These are phyloP conservation scores for Suillus sp. DNA, from an alignment of 768 basidiomycete species.

Conservation along the genomic window DNA sequence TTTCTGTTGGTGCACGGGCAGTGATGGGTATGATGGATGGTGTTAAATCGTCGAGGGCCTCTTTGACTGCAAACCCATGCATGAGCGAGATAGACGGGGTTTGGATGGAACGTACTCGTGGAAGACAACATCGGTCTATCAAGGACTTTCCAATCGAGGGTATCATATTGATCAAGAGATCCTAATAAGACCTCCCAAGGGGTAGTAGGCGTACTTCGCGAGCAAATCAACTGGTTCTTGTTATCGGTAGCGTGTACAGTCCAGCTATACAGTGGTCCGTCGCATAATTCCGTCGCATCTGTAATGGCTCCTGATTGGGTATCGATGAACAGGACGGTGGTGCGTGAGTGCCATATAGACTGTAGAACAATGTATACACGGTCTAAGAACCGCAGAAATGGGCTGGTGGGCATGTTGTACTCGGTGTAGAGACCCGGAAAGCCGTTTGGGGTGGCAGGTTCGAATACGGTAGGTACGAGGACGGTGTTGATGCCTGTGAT, in stretches of 20 bases:
- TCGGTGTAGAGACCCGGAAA: conserved; percentile 70
- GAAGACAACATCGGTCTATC: conserved; percentile 44
- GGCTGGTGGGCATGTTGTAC: conserved; percentile 43
- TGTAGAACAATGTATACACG: conserved; percentile 41
- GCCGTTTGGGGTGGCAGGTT: conserved; percentile 28
- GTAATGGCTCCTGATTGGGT: conserved; percentile 41
- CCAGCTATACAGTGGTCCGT: conserved; percentile 47
- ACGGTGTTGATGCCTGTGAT: conserved; percentile 17
- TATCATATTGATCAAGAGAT: conserved; percentile 30
- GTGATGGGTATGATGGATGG: conserved; percentile 53
- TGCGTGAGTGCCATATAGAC: conserved; percentile 58
- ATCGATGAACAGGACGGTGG: conserved; percentile 50
- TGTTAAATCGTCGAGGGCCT: conserved; percentile 42
- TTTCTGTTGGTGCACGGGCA: conserved; percentile 50
- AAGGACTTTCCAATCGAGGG: conserved; percentile 42
- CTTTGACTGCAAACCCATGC: conserved; percentile 37
- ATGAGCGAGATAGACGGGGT: neutral
- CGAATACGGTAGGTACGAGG: conserved; percentile 46
- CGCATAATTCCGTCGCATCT: conserved; percentile 27
- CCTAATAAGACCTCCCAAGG: conserved; percentile 58
- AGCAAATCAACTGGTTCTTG: conserved; percentile 43
- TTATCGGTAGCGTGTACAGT: conserved; percentile 53
- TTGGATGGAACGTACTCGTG: conserved; percentile 37
- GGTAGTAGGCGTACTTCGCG: conserved; percentile 49
- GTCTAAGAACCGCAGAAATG: conserved; percentile 37